Evolutionary conservation across 805 yeast species (phyloP).

Genomic region (Kodamaea laetipori): DNA sequence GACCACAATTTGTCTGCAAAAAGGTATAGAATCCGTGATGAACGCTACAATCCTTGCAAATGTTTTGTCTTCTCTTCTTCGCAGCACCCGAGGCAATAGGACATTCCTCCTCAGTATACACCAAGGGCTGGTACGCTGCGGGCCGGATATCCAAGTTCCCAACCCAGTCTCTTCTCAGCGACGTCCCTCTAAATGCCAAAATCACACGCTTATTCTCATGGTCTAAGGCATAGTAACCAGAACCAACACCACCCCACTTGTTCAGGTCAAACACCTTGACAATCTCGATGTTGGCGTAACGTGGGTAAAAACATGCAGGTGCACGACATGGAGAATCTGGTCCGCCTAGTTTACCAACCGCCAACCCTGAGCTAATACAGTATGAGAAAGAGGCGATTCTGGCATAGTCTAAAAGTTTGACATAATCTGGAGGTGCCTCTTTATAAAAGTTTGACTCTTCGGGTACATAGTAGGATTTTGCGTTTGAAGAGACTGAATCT

Average conservation of each 20-base stretch:
- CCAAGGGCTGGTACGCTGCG: conserved; percentile 49
- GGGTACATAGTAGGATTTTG: neutral
- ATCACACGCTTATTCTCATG: conserved; percentile 43
- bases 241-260: conserved; percentile 48
- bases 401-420: conserved; percentile 34
- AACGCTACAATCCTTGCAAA: conserved; percentile 55
- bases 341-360: conserved; percentile 5
- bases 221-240: conserved; percentile 58
- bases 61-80: neutral
- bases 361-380: conserved; percentile 36
- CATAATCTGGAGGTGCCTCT: conserved; percentile 19
- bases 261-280: conserved; percentile 43
- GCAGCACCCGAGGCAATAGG: neutral
- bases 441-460: neutral
- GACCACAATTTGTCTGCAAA: conserved; percentile 41
- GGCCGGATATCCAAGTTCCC: conserved; percentile 56
- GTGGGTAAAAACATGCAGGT: conserved; percentile 24
- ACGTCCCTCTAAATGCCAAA: conserved; percentile 64
- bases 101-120: conserved; percentile 15
- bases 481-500: neutral
- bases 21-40: conserved; percentile 66
- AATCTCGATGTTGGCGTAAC: conserved; percentile 33
- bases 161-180: conserved; percentile 61
- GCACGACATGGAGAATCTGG: conserved; percentile 1
- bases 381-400: conserved; percentile 39